These are phyloP conservation scores for Lactarius evosmus DNA, from an alignment of 768 basidiomycete species.

Conservation along the genomic window DNA sequence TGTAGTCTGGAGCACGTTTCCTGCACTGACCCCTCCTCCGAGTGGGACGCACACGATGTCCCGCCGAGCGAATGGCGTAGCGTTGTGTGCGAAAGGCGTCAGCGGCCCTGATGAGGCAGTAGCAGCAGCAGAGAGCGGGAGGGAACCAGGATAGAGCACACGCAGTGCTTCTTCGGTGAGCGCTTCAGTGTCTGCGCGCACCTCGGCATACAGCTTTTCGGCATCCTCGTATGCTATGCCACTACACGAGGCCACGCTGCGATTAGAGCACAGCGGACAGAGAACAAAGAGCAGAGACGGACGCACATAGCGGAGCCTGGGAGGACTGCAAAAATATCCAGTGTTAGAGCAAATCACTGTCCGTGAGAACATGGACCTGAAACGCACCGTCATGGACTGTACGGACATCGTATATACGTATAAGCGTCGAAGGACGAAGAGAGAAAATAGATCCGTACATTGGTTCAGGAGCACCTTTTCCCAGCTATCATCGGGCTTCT, in stretches of 20 bases:
- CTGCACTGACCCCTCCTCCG: slow-evolving; percentile 38
- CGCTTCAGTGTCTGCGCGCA: slow-evolving; percentile 58
- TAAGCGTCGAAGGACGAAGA: background rate
- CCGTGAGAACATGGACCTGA: background rate
- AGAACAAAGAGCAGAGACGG: slow-evolving; percentile 3
- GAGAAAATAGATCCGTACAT: slow-evolving; percentile 47
- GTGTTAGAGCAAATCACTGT: background rate
- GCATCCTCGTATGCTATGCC: slow-evolving; percentile 98
- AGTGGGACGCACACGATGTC: slow-evolving; percentile 75
- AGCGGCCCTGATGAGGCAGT: slow-evolving; percentile 36
- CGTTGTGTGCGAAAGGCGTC: slow-evolving; percentile 73
- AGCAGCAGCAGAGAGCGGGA: slow-evolving; percentile 33
- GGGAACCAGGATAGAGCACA: slow-evolving; percentile 58
- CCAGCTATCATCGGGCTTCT: slow-evolving; percentile 79
- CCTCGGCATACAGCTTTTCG: slow-evolving; percentile 78
- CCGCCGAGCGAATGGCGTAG: slow-evolving; percentile 72
- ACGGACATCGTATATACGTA: slow-evolving; percentile 1
- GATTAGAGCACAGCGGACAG: slow-evolving; percentile 7
- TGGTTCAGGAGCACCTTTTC: slow-evolving; percentile 89
- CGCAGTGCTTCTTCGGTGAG: slow-evolving; percentile 76
- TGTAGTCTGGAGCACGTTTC: slow-evolving; percentile 60
- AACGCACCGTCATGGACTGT: slow-evolving; percentile 77
- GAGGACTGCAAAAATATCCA: slow-evolving; percentile 50
- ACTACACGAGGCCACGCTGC: slow-evolving; percentile 38
- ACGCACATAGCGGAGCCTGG: slow-evolving; percentile 88